These are phyloP conservation scores for Vicia villosa DNA, from an alignment of 306 rosid species.

Conservation along the genomic window DNA sequence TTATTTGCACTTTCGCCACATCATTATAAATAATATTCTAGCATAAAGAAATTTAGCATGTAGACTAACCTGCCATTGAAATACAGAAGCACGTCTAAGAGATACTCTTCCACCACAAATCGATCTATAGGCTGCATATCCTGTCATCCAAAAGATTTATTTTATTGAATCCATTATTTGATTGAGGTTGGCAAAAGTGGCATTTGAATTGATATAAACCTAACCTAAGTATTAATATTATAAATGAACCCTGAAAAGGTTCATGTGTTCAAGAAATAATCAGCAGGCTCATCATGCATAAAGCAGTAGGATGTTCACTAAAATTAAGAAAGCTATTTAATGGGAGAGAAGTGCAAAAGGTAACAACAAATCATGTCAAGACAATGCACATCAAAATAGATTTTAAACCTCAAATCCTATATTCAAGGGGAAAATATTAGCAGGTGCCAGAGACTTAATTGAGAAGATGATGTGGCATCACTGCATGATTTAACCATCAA, in stretches of 20 bases:
- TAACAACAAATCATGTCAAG: background rate
- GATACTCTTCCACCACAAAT: slow-evolving; percentile 94
- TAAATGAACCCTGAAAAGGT: background rate
- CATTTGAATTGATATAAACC: background rate
- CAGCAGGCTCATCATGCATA: slow-evolving; percentile 11
- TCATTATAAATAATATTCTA: slow-evolving; percentile 1
- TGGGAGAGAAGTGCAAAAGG: slow-evolving; percentile 21
- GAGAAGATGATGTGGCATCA: background rate
- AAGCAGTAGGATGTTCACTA: slow-evolving; percentile 17
- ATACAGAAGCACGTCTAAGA: slow-evolving; percentile 90
- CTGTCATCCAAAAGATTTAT: slow-evolving; percentile 54
- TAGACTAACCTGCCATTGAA: slow-evolving; percentile 95
- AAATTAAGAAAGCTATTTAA: slow-evolving; percentile 4
- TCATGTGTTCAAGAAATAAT: slow-evolving; percentile 17
- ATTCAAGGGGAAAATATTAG: background rate
- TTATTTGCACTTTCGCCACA: background rate
- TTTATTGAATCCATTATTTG: slow-evolving; percentile 21
- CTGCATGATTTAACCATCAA: background rate
- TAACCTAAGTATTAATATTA: background rate
- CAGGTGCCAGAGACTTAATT: background rate
- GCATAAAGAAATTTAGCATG: slow-evolving; percentile 21
- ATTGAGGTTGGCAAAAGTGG: slow-evolving; percentile 21
- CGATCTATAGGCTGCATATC: slow-evolving; percentile 91
- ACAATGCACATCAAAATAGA: background rate
- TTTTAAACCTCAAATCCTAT: background rate